Evolutionary conservation across 495 filamentous ascomycete genomes (phyloP).

Genomic region (Tuber melanosporum): DNA sequence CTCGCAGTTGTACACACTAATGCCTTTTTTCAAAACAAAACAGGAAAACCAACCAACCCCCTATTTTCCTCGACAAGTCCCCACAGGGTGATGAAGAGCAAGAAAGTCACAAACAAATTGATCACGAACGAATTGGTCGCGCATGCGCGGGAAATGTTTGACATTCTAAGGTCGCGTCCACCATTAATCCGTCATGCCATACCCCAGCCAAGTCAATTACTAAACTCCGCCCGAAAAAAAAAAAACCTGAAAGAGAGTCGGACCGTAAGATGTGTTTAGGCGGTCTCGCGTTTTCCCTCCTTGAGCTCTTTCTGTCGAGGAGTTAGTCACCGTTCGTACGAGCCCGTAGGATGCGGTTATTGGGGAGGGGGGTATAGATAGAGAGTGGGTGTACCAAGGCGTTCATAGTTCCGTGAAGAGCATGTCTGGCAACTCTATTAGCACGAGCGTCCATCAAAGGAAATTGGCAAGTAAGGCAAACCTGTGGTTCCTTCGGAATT

Average conservation of each 20-base stretch:
- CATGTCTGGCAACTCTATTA: conserved; percentile 53
- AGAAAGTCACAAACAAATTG: conserved; percentile 6
- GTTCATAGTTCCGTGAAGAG: conserved; percentile 95
- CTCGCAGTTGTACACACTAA: conserved; percentile 99
- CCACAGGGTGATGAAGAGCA: background rate
- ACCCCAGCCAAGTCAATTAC: background rate
- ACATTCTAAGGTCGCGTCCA: background rate
- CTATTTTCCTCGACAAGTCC: background rate
- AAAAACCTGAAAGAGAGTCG: conserved; percentile 5
- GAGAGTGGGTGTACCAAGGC: conserved; percentile 69
- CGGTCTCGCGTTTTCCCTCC: conserved; percentile 89
- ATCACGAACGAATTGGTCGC: conserved; percentile 25
- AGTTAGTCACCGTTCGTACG: conserved; percentile 46
- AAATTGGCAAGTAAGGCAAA: conserved; percentile 9
- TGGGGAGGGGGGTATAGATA: conserved; percentile 7
- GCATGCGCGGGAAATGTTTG: conserved; percentile 39
- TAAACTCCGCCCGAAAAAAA: conserved; percentile 19
- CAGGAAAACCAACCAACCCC: background rate
- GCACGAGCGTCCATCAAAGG: conserved; percentile 7
- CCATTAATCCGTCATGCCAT: conserved; percentile 2
- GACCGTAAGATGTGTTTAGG: conserved; percentile 52
- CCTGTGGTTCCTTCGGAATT: conserved; percentile 99
- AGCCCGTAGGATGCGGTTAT: background rate
- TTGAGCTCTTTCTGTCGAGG: conserved; percentile 82
- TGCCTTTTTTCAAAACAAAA: conserved; percentile 55